Base-by-base conservation (phyloP, 192 early-diverging fungal genomes). In the Gonapodya prolifera region DNA sequence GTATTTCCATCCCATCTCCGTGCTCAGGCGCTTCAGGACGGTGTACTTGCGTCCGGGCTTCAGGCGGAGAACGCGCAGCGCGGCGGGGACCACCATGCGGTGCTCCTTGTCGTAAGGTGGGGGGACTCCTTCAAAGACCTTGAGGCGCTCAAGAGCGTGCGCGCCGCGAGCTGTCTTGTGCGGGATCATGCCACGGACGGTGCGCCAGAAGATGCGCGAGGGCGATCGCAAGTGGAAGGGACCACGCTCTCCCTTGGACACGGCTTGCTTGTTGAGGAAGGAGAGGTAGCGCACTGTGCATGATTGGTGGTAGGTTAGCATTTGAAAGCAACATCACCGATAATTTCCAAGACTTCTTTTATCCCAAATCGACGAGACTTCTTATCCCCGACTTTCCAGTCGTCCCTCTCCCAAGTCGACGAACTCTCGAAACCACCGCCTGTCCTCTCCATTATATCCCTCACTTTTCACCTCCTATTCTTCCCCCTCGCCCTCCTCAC, bases 1-100 rank as follows among this genome's bases (percentile, higher is more conserved):
- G 93, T 98, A 98, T 88, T 98, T 99, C 98, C 98, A 99, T 80
- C 98, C 96, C 83, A 99, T 92, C 89, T 98, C 98, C 82, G 88
- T 83, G 70, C 94, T 91, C 85, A 99, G 89, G 81, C 94, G 91
- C 87, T 94, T 92, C 78, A 99, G 85, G 80, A 91, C 92, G 85
- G 94, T 93, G 94, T 89, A 99, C 92, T 98, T 98, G 90, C 98
- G 94, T 78, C 95, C 95, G 79, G 96, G 96, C 89, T 92, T 91
- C 69, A 99, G 89, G 86, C 93, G 93, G 84, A 99, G 91, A 80
- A 98, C 94, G 82, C 96, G 95, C 78, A 99, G 94, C 61, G 98
- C 98, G 76, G 88, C 89, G 85, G 98, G 98, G 75, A 98, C 91
- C 79, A 99, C 97, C 86, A 98, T 89, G 85, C 96, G 94, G 92